A percentile compares a stretch with the other conserved stretches of the same genome.
Conservation (phyloP, 179 eudicot genomes). For the Drosera spatulata region DNA sequence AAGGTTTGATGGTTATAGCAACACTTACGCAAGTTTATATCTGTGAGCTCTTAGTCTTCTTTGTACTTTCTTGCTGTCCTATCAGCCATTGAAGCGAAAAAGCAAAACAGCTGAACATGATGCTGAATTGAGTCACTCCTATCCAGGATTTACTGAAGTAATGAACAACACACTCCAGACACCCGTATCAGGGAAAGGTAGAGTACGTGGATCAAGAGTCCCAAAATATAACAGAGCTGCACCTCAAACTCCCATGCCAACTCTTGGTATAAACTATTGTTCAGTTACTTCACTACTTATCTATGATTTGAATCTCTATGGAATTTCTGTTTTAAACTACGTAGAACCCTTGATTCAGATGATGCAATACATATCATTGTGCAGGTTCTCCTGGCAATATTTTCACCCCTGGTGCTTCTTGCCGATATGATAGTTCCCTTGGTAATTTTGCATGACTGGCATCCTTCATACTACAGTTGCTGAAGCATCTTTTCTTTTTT, state of each 20-base stretch:
- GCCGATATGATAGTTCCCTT: slow-evolving; percentile 94
- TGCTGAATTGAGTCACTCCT: slow-evolving; percentile 38
- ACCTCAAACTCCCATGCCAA: slow-evolving; percentile 50
- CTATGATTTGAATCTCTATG: no score
- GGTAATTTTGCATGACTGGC: slow-evolving; percentile 26
- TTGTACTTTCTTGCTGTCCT: not conserved
- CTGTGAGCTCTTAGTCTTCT: not conserved
- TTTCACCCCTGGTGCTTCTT: slow-evolving; percentile 69
- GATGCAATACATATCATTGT: slow-evolving; percentile 3
- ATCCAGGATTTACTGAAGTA: slow-evolving; percentile 29
- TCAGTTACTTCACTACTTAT: not conserved
- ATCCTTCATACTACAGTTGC: no score
- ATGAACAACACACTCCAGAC: slow-evolving; percentile 50
- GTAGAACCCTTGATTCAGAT: no score
- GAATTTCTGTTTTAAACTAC: no score
- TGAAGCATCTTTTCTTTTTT: no score
- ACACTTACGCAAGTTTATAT: not conserved
- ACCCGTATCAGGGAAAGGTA: slow-evolving; percentile 61
- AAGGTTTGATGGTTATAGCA: no score
- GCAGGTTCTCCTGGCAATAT: slow-evolving; percentile 85
- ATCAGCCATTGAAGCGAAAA: slow-evolving; percentile 73
- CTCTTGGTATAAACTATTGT: slow-evolving; percentile 31
- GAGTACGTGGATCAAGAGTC: slow-evolving; percentile 44
- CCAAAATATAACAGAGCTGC: slow-evolving; percentile 41
- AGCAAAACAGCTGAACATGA: slow-evolving; percentile 34